Conservation (phyloP, 257 asterid species). For the Schizonepeta tenuifolia region DNA sequence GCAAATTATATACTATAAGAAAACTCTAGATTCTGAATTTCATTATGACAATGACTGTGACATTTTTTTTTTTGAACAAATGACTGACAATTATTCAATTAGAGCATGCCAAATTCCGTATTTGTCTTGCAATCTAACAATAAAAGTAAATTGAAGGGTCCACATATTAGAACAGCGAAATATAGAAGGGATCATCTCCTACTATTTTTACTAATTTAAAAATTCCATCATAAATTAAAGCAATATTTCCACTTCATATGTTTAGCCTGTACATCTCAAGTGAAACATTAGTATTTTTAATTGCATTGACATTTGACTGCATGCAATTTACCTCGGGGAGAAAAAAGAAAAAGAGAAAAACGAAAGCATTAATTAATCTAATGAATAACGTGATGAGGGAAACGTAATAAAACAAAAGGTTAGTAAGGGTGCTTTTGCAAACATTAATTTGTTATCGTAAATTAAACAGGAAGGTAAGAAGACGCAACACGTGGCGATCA, state of each 20-base stretch:
- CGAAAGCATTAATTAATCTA: neutral
- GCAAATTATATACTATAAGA: neutral
- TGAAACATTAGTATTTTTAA: neutral
- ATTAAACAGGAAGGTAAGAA: constrained; percentile 31
- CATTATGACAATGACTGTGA: constrained; percentile 21
- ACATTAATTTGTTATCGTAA: neutral
- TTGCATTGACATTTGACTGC: neutral
- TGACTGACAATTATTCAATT: neutral
- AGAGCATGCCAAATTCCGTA: constrained; percentile 26
- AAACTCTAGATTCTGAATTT: constrained; percentile 12
- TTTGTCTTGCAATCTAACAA: constrained; percentile 5
- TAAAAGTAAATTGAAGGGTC: constrained; percentile 7
- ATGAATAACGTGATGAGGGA: neutral
- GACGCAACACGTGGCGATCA: constrained; percentile 39
- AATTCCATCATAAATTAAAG: neutral
- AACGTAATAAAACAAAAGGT: neutral
- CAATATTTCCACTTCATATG: too few relatives aligned
- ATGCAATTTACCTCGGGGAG: neutral
- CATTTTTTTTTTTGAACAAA: too few relatives aligned
- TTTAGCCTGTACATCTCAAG: too few relatives aligned
- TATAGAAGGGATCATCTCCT: neutral
- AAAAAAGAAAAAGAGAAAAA: neutral
- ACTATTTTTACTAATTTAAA: neutral
- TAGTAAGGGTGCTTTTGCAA: constrained; percentile 37
- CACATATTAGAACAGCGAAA: neutral